Evolutionary conservation across 305 asterid species (phyloP), one percentile per base, ranked within the genome.

Genomic region (Fraxinus albicans): DNA sequence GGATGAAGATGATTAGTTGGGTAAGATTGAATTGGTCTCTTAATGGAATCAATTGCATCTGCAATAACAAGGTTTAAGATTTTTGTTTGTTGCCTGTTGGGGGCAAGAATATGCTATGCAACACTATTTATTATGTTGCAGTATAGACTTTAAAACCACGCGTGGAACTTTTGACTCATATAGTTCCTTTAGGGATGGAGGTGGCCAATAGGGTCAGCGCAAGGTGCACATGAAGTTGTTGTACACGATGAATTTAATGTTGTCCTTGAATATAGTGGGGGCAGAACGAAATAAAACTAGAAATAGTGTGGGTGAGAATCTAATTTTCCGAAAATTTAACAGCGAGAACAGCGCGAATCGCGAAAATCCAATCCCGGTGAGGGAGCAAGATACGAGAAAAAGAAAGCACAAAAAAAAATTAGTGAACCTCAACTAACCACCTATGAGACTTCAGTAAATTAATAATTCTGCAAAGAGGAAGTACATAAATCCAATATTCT

Each of bases 341-440:
- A 80, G 87, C 87, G 79, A 84, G 81, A 83, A 69, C 81, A 80
- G 83, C 82, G 87, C 84, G 84, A 86, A 86, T 84, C 82, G 87
- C 85, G 87, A 87, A 91, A 88, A 72, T 84, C 86, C 84, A 34
- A 31, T 34, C 13, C 13, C 13, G n/a, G 73, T 33, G 80, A 13
- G 67, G 67, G 47, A 25, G 73, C 6, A 12, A 27, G 72, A 36
- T 60, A 38, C 80, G 72, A 65, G 67, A 77, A 29, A 6, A 35
- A 55, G 80, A 77, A 65, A 13, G 15, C 79, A 6, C 75, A 55
- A 70, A 81, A 27, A 76, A 9, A 40, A 40, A 40, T 55, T 80
- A 8, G 78, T 50, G 81, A 72, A 65, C 78, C 74, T 31, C 60
- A 29, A 69, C 34, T 65, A 2, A 58, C 67, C 29, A 7, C 27